phyloP scores from a whole-genome alignment of 1,284 basidiomycete genomes.

The Ceratobasidium sp. region DNA sequence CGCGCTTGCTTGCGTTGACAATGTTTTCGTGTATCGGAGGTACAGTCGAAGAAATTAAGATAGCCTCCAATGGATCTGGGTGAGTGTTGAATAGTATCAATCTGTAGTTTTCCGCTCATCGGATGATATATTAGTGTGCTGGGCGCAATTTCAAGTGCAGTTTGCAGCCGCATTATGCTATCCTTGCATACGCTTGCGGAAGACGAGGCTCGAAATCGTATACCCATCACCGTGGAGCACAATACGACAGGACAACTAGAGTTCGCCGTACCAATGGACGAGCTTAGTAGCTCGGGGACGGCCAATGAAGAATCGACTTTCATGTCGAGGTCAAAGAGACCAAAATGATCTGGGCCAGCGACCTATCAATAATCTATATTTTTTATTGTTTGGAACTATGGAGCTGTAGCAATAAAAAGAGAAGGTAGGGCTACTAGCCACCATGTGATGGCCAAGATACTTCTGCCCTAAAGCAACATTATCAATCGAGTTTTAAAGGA shows the following conservation, averaged over 20 bases:
- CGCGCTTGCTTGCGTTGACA: background rate
- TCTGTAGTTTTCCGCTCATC: background rate
- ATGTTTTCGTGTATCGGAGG: background rate
- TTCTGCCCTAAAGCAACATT: background rate
- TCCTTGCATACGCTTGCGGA: background rate
- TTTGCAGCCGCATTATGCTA: slow-evolving; percentile 6
- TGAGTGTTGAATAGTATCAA: background rate
- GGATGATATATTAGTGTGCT: background rate
- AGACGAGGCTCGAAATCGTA: background rate
- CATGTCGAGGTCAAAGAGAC: too few relatives aligned
- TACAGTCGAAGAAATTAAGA: background rate
- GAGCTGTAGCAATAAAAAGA: too few relatives aligned
- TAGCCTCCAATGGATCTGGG: slow-evolving; percentile 14
- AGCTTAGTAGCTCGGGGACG: too few relatives aligned
- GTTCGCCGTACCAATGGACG: background rate
- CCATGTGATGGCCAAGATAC: slow-evolving; percentile 16
- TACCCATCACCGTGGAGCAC: background rate
- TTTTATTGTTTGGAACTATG: too few relatives aligned
- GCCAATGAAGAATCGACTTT: too few relatives aligned
- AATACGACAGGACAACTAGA: background rate
- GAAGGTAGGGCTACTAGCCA: background rate
- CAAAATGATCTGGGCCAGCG: too few relatives aligned
- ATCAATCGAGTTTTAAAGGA: background rate
- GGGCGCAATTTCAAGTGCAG: background rate
- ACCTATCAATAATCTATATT: too few relatives aligned